Percentiles rank a stretch among this genome's conserved stretches.
phyloP scores from a whole-genome alignment of 768 basidiomycete species.

The Panellus pusillus region DNA sequence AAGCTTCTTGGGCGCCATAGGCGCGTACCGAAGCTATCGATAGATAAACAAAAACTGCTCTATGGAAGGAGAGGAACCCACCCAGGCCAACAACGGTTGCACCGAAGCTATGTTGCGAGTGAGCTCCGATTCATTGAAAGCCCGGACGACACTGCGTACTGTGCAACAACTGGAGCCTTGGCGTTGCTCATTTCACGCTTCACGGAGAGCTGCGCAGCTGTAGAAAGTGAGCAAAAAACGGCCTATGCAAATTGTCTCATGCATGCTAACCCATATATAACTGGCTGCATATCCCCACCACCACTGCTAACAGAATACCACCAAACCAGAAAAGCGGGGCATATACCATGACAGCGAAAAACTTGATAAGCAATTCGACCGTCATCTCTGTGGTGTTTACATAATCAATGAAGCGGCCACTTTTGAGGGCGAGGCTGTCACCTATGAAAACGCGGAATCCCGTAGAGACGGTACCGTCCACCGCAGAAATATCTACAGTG shows the following conservation, averaged over 20 bases:
- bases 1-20: conserved; percentile 46
- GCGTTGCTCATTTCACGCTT: conserved; percentile 51
- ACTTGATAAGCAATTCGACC: conserved; percentile 40
- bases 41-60: not conserved
- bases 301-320: conserved; percentile 38
- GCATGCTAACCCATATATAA: conserved; percentile 35
- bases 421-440: conserved; percentile 20
- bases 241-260: not conserved
- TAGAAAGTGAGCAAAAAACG: not conserved
- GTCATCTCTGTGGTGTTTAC: conserved; percentile 24
- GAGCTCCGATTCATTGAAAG: conserved; percentile 22
- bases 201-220: conserved; percentile 44
- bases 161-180: conserved; percentile 31
- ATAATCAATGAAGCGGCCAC: too few species aligned
- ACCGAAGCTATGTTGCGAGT: conserved; percentile 39
- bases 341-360: conserved; percentile 44
- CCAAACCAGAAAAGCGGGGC: conserved; percentile 50
- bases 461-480: conserved; percentile 47
- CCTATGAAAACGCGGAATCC: conserved; percentile 21
- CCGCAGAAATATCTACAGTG: conserved; percentile 62
- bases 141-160: conserved; percentile 41
- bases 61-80: conserved; percentile 23
- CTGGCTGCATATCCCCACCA: conserved; percentile 46
- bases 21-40: conserved; percentile 42
- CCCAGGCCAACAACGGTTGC: conserved; percentile 60